Conservation (phyloP, 2,329 filamentous ascomycete species). For the Penicillium sp. region DNA sequence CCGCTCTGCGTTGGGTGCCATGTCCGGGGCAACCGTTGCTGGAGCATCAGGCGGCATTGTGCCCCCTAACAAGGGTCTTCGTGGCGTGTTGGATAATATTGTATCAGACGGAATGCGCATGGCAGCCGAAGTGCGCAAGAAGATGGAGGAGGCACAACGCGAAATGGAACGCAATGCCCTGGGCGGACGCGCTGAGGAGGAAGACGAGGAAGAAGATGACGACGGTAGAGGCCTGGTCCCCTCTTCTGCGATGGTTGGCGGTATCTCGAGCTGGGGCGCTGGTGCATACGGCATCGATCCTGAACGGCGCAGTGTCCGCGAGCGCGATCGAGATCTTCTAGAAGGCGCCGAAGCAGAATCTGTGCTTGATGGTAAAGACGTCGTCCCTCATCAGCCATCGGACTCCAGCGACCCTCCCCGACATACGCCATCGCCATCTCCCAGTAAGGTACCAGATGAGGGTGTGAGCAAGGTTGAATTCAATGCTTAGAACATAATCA, state of each 20-base stretch:
- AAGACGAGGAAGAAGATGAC: slow-evolving; percentile 66
- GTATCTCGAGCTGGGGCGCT: slow-evolving; percentile 35
- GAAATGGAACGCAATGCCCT: slow-evolving; percentile 81
- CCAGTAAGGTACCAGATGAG: background rate
- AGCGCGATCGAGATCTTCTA: slow-evolving; percentile 65
- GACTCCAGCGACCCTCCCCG: background rate
- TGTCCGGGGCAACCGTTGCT: slow-evolving; percentile 39
- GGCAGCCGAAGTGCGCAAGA: slow-evolving; percentile 81
- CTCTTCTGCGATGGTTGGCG: slow-evolving; percentile 28
- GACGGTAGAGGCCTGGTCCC: slow-evolving; percentile 37
- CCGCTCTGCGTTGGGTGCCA: slow-evolving; percentile 29
- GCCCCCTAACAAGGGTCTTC: slow-evolving; percentile 67
- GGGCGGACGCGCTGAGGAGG: slow-evolving; percentile 60
- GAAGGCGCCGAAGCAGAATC: slow-evolving; percentile 66
- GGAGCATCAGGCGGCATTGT: slow-evolving; percentile 57
- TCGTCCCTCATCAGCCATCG: slow-evolving; percentile 7
- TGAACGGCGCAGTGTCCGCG: slow-evolving; percentile 61
- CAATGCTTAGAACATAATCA: slow-evolving; percentile 8
- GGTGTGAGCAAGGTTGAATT: slow-evolving; percentile 14
- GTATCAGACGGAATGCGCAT: slow-evolving; percentile 97
- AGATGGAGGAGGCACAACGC: slow-evolving; percentile 93
- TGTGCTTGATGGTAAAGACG: slow-evolving; percentile 26
- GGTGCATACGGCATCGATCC: slow-evolving; percentile 52
- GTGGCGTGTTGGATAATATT: slow-evolving; percentile 94
- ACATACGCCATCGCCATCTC: slow-evolving; percentile 1